Evolutionary conservation across 2,329 filamentous ascomycete genomes (phyloP), one percentile per base, ranked within the genome.

Genomic region (Lasiodiplodia theobromae): DNA sequence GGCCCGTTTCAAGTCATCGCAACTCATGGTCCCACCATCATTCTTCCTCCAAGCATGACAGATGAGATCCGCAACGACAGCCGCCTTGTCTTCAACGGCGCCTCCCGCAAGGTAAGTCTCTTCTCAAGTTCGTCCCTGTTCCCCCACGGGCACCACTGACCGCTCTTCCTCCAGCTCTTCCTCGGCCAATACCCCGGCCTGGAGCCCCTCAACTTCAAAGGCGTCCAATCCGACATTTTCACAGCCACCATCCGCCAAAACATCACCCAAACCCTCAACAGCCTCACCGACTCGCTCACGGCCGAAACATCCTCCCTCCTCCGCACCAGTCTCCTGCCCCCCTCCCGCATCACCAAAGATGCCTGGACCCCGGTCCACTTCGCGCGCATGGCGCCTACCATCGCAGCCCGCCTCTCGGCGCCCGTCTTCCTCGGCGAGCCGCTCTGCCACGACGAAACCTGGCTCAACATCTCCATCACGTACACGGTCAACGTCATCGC

Each of bases 381-480:
- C 47, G 73, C 76, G 0, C 72, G 73, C 1, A 70, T 83, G 5
- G 75, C 83, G 40, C 75, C 78, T 14, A 77, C 81, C 21, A 73
- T 82, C 6, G 80, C 80, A 1, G 78, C 79, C 0, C 76, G 80
- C 2, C 21, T 60, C 5, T 60, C 57, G 18, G 74, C 83, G 37
- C 44, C 31, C 10, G 57, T 60, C 40, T 80, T 83, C 62, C 75
- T 80, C 34, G 81, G 82, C 23, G 73, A 77, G 5, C 69, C 71
- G 4, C 71, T 82, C 8, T 79, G 77, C 63, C 75, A 75, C 28
- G 80, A 83, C 67, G 72, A 78, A 68, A 72, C 77, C 66, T 84
- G 82, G 81, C 71, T 82, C n/a, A 67, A 74, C 0, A 73, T 77
- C 2, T 72, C 76, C 34, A 77, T 74, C 16, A 69, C 73, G 25